Base-by-base conservation (phyloP, 2,329 filamentous ascomycete genomes). In the Ophiobolus disseminans region DNA sequence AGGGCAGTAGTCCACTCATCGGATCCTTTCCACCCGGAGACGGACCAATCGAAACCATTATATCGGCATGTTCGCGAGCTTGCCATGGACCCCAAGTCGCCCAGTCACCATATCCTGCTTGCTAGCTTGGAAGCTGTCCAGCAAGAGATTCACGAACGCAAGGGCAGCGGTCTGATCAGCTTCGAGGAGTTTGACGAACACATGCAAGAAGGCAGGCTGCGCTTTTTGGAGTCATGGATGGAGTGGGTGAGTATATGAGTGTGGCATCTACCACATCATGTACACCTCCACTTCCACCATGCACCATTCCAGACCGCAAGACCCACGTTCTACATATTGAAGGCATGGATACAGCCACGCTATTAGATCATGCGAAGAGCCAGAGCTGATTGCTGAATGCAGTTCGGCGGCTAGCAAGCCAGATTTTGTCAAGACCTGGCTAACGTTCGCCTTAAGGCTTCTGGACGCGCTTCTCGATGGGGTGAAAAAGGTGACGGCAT, bases 211-310 rank as follows among this genome's bases (percentile, higher is more conserved):
- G 75, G 78, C 21, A 84, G 85, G 66, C 76, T 87, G 43, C 79
- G 90, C 59, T 93, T 96, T 72, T 79, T 97, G 37, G 90, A 90
- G 50, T 90, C 85, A 63, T 97, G 93, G 93, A 90, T 97, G 72
- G 92, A 97, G 80, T 85, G 80, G 83, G 83, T 62, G 79, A 80
- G 69, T 47, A 52, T 65, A 32, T 65, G 41, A 58, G 30, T 13
- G 30, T n/a, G n/a, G n/a, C n/a, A n/a, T n/a, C n/a, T n/a, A n/a
- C n/a, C n/a, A n/a, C n/a, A n/a, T n/a, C n/a, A n/a, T n/a, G n/a
- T n/a, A n/a, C n/a, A n/a, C n/a, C n/a, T n/a, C n/a, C n/a, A n/a
- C n/a, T n/a, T n/a, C n/a, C n/a, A n/a, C n/a, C n/a, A n/a, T n/a
- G n/a, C n/a, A n/a, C n/a, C n/a, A n/a, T n/a, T n/a, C n/a, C n/a